phyloP scores from a whole-genome alignment of 2,329 filamentous ascomycete species.

The Exophiala bonariae region DNA sequence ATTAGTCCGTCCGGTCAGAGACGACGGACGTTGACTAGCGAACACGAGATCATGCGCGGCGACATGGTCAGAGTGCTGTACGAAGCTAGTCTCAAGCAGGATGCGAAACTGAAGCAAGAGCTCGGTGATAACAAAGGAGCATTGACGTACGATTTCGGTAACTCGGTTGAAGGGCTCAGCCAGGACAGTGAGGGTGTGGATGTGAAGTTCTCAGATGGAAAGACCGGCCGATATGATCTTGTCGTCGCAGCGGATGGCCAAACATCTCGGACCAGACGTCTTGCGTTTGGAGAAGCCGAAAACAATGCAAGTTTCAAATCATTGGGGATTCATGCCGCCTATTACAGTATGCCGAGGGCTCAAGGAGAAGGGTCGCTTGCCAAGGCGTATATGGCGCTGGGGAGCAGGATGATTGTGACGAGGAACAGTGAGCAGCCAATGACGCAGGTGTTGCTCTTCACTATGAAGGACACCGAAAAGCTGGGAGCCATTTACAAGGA shows the following conservation, averaged over 20 bases:
- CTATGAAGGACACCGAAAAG: no score
- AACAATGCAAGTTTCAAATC: neutral
- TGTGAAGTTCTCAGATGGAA: conserved; percentile 46
- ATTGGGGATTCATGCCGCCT: no score
- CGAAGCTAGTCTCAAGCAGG: conserved; percentile 33
- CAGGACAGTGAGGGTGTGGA: conserved; percentile 31
- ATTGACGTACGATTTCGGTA: no score
- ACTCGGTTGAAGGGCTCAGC: no score
- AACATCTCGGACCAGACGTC: conserved; percentile 40
- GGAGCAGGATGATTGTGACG: no score
- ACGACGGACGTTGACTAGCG: conserved; percentile 43
- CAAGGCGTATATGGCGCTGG: no score
- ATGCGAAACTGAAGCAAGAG: conserved; percentile 31
- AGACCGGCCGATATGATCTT: conserved; percentile 48
- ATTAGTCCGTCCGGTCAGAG: neutral
- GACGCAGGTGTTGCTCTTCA: no score
- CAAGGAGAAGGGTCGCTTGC: no score
- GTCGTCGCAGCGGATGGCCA: conserved; percentile 59
- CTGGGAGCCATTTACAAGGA: no score
- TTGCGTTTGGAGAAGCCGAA: neutral
- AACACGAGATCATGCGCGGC: conserved; percentile 62
- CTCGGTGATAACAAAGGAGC: no score
- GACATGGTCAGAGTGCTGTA: conserved; percentile 54
- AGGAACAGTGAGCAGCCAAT: no score
- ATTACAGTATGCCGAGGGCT: no score